These are phyloP conservation scores for Lentinula aciculospora DNA, from an alignment of 768 basidiomycete species.

Conservation along the genomic window DNA sequence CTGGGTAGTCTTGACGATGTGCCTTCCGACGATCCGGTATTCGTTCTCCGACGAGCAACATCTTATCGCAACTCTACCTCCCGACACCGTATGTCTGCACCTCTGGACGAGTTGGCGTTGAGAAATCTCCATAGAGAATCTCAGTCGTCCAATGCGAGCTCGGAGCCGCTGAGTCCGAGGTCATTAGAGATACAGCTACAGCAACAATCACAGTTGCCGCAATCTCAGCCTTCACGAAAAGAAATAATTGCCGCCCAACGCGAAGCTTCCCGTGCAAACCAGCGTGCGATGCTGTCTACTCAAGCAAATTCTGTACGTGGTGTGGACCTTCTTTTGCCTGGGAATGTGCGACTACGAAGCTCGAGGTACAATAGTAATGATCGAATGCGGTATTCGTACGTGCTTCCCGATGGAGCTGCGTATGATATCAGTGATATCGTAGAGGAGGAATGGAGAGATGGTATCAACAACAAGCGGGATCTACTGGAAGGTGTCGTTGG, in stretches of 20 bases:
- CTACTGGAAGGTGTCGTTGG: slow-evolving; percentile 61
- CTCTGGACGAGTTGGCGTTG: slow-evolving; percentile 80
- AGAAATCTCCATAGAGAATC: slow-evolving; percentile 69
- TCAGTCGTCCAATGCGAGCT: slow-evolving; percentile 37
- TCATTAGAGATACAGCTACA: background rate
- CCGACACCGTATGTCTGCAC: slow-evolving; percentile 67
- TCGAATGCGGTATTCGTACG: slow-evolving; percentile 88
- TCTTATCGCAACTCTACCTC: slow-evolving; percentile 68
- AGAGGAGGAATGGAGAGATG: slow-evolving; percentile 75
- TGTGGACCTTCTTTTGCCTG: slow-evolving; percentile 82
- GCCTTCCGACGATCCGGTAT: slow-evolving; percentile 77
- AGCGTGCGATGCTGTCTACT: slow-evolving; percentile 74
- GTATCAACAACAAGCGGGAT: slow-evolving; percentile 38
- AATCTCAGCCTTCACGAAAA: slow-evolving; percentile 52
- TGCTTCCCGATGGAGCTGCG: slow-evolving; percentile 84
- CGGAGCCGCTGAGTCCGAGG: slow-evolving; percentile 1
- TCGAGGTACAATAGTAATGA: slow-evolving; percentile 68
- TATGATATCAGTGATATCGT: slow-evolving; percentile 93
- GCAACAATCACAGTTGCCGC: slow-evolving; percentile 20
- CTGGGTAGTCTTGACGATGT: slow-evolving; percentile 73
- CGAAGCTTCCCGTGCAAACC: slow-evolving; percentile 76
- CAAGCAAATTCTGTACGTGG: slow-evolving; percentile 83
- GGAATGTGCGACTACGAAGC: slow-evolving; percentile 81
- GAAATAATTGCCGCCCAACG: slow-evolving; percentile 95
- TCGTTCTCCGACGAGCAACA: slow-evolving; percentile 80